phyloP scores from a whole-genome alignment of 139 green algal species.

The Trebouxia sp. region DNA sequence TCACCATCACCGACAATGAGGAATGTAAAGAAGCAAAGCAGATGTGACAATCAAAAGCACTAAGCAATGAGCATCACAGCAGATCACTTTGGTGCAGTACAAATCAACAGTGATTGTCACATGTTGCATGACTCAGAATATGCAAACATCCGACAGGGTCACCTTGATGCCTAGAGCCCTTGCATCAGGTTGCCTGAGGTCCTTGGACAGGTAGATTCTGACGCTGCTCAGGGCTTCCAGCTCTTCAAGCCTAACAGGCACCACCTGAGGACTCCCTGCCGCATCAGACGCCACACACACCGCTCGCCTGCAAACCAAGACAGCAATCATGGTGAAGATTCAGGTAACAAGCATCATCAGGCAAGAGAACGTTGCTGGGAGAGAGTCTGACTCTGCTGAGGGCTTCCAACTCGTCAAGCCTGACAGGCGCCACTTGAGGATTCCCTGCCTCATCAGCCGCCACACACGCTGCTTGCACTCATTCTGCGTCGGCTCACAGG shows the following conservation, averaged over 20 bases:
- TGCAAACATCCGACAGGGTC: not conserved
- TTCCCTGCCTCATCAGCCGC: constrained; percentile 15
- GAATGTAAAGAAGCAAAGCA: no score
- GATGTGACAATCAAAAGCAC: no score
- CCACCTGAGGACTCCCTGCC: constrained; percentile 50
- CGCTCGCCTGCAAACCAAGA: not conserved
- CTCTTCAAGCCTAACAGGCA: constrained; percentile 56
- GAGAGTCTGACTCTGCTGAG: constrained; percentile 70
- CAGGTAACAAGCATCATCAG: not conserved
- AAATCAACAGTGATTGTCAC: no score
- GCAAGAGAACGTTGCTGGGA: not conserved
- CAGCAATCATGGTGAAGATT: not conserved
- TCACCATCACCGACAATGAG: no score
- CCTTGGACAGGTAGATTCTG: constrained; percentile 70
- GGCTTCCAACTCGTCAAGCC: constrained; percentile 55
- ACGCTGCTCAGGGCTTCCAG: constrained; percentile 63
- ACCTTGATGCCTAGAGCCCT: constrained; percentile 35
- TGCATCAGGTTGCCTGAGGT: constrained; percentile 63
- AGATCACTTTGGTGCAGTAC: no score
- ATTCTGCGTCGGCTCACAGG: no score
- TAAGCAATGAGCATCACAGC: no score
- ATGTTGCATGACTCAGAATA: no score
- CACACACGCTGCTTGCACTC: not conserved
- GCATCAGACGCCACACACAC: not conserved
- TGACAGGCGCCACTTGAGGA: constrained; percentile 60